A percentile compares a stretch with the other conserved stretches of the same genome.
phyloP scores from a whole-genome alignment of 306 rosid genomes.

The Sphenostylis stenocarpa region DNA sequence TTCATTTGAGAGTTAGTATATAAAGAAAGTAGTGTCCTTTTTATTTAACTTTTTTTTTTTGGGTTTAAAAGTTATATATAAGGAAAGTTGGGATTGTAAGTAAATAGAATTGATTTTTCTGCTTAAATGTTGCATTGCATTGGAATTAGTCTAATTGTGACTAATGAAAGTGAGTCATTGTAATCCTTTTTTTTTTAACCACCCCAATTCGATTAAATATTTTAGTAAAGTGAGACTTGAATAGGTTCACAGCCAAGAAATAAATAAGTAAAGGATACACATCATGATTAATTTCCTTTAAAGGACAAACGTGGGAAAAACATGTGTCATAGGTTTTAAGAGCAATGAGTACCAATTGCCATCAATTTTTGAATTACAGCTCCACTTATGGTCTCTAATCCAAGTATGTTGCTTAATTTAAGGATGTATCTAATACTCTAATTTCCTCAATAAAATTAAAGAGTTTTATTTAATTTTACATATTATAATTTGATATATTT shows the following conservation, averaged over 20 bases:
- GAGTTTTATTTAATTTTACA: too few species aligned
- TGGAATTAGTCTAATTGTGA: neutral
- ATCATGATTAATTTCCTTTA: conserved; percentile 42
- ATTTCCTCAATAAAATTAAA: neutral
- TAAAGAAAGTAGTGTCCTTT: too few species aligned
- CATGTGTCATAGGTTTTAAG: conserved; percentile 43
- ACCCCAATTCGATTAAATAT: neutral
- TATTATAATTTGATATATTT: too few species aligned
- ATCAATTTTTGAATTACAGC: conserved; percentile 12
- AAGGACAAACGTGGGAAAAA: conserved; percentile 56
- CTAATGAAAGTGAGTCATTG: neutral
- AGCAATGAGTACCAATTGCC: conserved; percentile 33
- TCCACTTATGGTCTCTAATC: conserved; percentile 3
- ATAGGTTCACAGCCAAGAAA: neutral
- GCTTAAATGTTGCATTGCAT: too few species aligned
- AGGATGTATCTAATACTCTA: neutral
- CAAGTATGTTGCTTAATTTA: neutral
- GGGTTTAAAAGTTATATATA: too few species aligned
- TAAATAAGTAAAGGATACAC: neutral
- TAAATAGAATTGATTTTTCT: too few species aligned
- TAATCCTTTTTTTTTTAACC: neutral
- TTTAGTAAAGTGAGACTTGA: neutral
- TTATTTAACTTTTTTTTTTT: too few species aligned
- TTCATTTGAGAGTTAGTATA: too few species aligned
- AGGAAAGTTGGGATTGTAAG: too few species aligned